Evolutionary conservation across 306 rosid genomes (phyloP).

Genomic region (Cucumis melo): DNA sequence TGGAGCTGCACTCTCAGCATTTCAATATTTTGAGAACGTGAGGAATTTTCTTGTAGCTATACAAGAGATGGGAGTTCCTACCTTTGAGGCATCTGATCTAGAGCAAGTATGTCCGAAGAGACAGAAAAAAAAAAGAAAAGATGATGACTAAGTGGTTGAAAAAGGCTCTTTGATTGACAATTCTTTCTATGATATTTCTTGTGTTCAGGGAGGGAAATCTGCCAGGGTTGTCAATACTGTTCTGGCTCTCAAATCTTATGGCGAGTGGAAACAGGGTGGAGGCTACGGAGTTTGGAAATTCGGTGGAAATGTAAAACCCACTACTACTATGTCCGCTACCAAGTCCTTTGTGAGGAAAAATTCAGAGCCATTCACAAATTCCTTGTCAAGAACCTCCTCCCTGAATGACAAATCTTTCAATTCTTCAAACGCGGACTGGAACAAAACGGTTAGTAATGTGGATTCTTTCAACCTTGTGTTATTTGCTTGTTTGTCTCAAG

Average conservation of each 20-base stretch:
- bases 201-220: constrained; percentile 75
- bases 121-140: background rate
- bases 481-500: constrained; percentile 9
- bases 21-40: constrained; percentile 87
- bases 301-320: constrained; percentile 65
- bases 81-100: constrained; percentile 90
- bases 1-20: constrained; percentile 84
- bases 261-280: constrained; percentile 81
- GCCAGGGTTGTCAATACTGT: constrained; percentile 64
- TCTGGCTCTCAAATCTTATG: constrained; percentile 74
- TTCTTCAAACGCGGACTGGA: constrained; percentile 44
- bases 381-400: constrained; percentile 61
- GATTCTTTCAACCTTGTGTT: background rate
- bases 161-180: background rate
- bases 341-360: constrained; percentile 65
- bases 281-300: constrained; percentile 77
- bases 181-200: constrained; percentile 3
- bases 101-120: constrained; percentile 58
- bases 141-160: background rate
- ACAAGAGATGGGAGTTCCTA: constrained; percentile 74
- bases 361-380: constrained; percentile 74
- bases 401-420: constrained; percentile 37
- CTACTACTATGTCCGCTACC: constrained; percentile 27
- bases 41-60: constrained; percentile 78
- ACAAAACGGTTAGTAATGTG: constrained; percentile 72